Evolutionary conservation across 805 yeast genomes (phyloP).

Genomic region (Suhomyces sp.): DNA sequence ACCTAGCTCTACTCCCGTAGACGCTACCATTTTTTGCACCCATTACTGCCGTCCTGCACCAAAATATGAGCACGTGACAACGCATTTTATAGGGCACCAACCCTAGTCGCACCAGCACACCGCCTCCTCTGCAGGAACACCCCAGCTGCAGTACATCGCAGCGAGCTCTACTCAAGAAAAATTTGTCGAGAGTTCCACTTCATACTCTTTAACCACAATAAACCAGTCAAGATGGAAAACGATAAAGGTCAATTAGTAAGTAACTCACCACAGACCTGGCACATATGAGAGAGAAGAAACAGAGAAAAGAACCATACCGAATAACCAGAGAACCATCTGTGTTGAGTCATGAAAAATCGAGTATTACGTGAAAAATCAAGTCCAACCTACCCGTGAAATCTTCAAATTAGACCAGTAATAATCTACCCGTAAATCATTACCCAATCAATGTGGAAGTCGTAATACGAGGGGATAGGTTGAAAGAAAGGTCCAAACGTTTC

Average conservation of each 20-base stretch:
- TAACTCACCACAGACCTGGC: constrained; percentile 20
- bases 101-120: neutral
- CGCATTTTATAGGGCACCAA: neutral
- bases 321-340: neutral
- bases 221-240: constrained; percentile 88
- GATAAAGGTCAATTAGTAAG: constrained; percentile 99
- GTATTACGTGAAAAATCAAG: too few relatives aligned
- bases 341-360: neutral
- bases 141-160: constrained; percentile 1
- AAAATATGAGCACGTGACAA: neutral
- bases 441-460: too few relatives aligned
- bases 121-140: constrained; percentile 3
- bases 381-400: too few relatives aligned
- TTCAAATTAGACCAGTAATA: too few relatives aligned
- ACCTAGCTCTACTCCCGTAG: neutral
- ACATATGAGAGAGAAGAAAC: neutral
- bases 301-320: neutral
- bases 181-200: constrained; percentile 5
- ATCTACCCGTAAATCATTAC: neutral
- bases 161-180: constrained; percentile 1
- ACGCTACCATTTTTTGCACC: constrained; percentile 5
- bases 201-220: constrained; percentile 4
- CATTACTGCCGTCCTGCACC: constrained; percentile 1
- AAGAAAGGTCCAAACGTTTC: too few relatives aligned
- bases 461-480: too few relatives aligned